Percentiles rank a stretch among this genome's conserved stretches.
Evolutionary conservation across 495 filamentous ascomycete genomes (phyloP).

Genomic region (Melanomma pulvis-pyrius): DNA sequence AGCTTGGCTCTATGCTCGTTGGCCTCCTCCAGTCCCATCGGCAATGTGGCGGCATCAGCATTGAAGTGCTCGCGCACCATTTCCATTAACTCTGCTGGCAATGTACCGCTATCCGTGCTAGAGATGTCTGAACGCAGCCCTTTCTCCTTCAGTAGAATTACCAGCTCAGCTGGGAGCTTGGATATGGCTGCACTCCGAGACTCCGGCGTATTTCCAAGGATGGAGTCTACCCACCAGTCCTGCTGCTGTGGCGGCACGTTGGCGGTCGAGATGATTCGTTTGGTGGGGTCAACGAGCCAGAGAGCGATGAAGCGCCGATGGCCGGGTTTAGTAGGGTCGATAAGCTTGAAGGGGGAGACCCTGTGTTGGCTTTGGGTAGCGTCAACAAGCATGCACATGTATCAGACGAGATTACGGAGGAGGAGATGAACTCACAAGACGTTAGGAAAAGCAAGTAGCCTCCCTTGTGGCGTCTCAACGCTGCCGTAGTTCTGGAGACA

Average conservation of each 20-base stretch:
- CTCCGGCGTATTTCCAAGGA: constrained; percentile 18
- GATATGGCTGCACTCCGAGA: constrained; percentile 6
- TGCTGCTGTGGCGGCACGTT: constrained; percentile 38
- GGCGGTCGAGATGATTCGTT: constrained; percentile 36
- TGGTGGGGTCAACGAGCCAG: constrained; percentile 41
- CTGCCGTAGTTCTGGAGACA: constrained; percentile 30
- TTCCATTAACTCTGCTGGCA: constrained; percentile 29
- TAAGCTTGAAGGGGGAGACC: constrained; percentile 36
- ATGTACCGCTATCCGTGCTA: not conserved
- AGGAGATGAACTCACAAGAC: constrained; percentile 30
- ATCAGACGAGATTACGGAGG: no score
- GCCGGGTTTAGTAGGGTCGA: constrained; percentile 40
- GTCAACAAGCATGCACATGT: not conserved
- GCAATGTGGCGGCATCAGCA: not conserved
- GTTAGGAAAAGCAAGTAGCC: constrained; percentile 43
- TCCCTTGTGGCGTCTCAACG: constrained; percentile 23
- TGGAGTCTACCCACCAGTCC: constrained; percentile 39
- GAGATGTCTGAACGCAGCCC: not conserved
- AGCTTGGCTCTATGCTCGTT: constrained; percentile 50
- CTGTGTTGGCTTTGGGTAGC: constrained; percentile 35
- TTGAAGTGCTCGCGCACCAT: constrained; percentile 27
- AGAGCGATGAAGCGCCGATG: constrained; percentile 42
- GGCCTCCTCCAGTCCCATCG: constrained; percentile 52
- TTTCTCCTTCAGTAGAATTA: constrained; percentile 10
- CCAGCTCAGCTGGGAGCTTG: constrained; percentile 13